Evolutionary conservation across 2,329 filamentous ascomycete genomes (phyloP).

Genomic region (Ceratocystis variospora): DNA sequence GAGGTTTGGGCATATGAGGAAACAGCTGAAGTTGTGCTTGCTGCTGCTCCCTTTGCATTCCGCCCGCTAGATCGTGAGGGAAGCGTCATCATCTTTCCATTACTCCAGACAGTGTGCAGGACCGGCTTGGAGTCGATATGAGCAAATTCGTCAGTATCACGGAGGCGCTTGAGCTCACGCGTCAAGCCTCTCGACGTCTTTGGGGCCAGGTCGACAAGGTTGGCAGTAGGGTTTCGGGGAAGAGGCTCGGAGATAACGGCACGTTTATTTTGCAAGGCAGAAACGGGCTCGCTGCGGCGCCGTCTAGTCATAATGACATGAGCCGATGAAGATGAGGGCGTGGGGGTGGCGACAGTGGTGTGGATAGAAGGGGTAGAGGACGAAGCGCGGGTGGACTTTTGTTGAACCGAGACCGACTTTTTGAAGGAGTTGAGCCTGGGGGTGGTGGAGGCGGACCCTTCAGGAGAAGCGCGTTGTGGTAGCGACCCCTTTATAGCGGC

Average conservation of each 20-base stretch:
- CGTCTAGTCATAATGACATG: neutral
- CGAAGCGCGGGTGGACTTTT: constrained; percentile 24
- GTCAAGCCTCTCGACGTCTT: constrained; percentile 35
- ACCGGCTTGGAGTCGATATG: constrained; percentile 46
- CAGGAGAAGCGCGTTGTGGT: constrained; percentile 26
- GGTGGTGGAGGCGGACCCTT: neutral
- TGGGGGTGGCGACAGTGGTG: neutral
- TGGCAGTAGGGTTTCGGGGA: constrained; percentile 43
- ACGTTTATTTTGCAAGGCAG: constrained; percentile 8
- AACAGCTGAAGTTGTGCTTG: neutral
- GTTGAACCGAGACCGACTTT: neutral
- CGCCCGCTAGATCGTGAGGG: constrained; percentile 31
- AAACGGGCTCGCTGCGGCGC: constrained; percentile 11
- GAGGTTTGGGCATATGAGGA: neutral
- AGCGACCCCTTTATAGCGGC: neutral
- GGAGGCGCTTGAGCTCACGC: constrained; percentile 45
- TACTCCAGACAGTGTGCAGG: constrained; percentile 47
- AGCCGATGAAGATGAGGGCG: neutral
- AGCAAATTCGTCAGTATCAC: constrained; percentile 49
- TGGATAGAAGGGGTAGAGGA: constrained; percentile 29
- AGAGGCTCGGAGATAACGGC: constrained; percentile 17
- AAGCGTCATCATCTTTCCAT: constrained; percentile 44
- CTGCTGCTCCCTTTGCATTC: constrained; percentile 28
- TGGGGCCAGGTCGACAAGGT: constrained; percentile 42
- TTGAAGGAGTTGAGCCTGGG: neutral